Base-by-base conservation (phyloP, 2,329 filamentous ascomycete species). In the Zopfia rhizophila region DNA sequence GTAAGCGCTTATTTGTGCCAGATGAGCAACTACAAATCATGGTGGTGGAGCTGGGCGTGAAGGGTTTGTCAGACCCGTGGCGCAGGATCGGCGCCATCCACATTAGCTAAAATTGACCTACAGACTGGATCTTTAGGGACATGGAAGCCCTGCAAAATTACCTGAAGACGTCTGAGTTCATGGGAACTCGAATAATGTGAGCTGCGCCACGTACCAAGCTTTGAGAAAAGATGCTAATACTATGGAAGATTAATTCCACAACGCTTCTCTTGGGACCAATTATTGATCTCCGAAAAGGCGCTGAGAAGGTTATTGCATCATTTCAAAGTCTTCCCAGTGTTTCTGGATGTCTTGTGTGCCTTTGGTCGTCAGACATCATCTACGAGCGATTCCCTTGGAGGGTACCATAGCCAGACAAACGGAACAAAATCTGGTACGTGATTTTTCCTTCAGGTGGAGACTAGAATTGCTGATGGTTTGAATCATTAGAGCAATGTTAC, bases 111-210 rank as follows among this genome's bases (percentile, higher is more conserved):
- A 4, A 8, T 29, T 29, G 16, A 8, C 3, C 6, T 24, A 13
- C 14, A 48, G 45, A 43, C 33, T 33, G 30, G 11, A 38, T 38
- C 13, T 44, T 48, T 18, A 38, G 18, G 3, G 35, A 28, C 19
- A 14, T 38, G 11, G 19, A 16, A 6, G 25, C 24, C 10, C 28
- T 48, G 6, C n/a, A 44, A 12, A n/a, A 32, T 11, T 44, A 48
- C 22, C 18, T 48, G 21, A 12, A 22, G 6, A 17, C 21, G 12
- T 29, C 38, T n/a, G 8, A 38, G 24, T 48, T 48, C 18, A 31
- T 16, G 23, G 45, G 45, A 12, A 48, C 45, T 21, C 31, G 45
- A 19, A 30, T 48, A 38, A 28, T 48, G 45, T 44, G 29, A 43
- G 25, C n/a, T 6, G 8, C 30, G 17, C 22, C 22, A 29, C n/a